Percentiles rank a stretch among this genome's conserved stretches.
Evolutionary conservation across 805 yeast genomes (phyloP).

Genomic region (Starmera dryadoides): DNA sequence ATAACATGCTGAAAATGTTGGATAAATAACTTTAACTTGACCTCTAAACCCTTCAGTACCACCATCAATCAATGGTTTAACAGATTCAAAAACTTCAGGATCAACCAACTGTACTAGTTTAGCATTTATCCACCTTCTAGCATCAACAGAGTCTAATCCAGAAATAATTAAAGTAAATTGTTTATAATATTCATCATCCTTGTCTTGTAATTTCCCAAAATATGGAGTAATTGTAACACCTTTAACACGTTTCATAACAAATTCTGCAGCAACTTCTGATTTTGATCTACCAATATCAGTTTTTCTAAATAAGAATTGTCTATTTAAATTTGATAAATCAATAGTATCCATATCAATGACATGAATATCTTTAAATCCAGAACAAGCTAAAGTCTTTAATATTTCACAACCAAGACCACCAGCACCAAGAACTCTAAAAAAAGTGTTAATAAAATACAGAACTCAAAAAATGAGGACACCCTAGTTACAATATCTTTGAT

Average conservation of each 20-base stretch:
- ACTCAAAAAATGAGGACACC: not conserved
- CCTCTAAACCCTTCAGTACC: constrained; percentile 96
- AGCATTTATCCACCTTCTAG: constrained; percentile 84
- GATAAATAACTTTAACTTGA: constrained; percentile 80
- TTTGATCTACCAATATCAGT: constrained; percentile 82
- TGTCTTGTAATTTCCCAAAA: constrained; percentile 59
- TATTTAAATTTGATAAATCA: constrained; percentile 81
- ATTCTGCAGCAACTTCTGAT: constrained; percentile 67
- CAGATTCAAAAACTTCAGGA: constrained; percentile 34
- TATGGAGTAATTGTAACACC: constrained; percentile 47
- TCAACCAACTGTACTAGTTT: constrained; percentile 59
- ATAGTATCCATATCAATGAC: constrained; percentile 90
- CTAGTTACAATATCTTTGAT: constrained; percentile 25
- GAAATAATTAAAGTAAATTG: constrained; percentile 71
- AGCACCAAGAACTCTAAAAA: constrained; percentile 63
- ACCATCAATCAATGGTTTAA: constrained; percentile 79
- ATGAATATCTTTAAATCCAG: constrained; percentile 73
- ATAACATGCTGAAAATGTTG: constrained; percentile 82
- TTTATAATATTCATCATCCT: constrained; percentile 52
- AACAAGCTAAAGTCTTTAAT: constrained; percentile 66
- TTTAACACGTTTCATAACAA: constrained; percentile 39
- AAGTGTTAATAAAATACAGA: not conserved
- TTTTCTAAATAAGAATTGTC: constrained; percentile 81
- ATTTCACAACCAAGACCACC: constrained; percentile 95
- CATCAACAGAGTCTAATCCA: constrained; percentile 85